A percentile compares a stretch with the other conserved stretches of the same genome.
Conservation (phyloP, 73 alveolate species). For the Tetrahymena thermophila region DNA sequence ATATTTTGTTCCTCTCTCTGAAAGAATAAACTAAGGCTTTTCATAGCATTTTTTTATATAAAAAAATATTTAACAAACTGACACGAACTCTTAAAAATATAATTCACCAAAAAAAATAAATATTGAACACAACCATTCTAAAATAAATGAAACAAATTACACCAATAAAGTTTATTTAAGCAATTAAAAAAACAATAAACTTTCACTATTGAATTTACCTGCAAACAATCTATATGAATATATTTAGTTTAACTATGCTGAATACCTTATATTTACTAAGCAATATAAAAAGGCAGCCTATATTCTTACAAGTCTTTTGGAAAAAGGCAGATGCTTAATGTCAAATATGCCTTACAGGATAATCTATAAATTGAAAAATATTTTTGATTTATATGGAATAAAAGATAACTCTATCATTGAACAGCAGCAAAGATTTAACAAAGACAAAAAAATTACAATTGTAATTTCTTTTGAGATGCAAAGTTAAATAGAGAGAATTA, state of each 20-base stretch:
- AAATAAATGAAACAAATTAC: too few relatives aligned
- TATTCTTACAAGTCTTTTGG: neutral
- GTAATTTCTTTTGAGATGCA: neutral
- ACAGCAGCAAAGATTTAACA: neutral
- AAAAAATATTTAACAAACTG: too few relatives aligned
- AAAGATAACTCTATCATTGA: neutral
- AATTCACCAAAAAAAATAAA: too few relatives aligned
- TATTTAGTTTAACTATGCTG: neutral
- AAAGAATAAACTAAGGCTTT: too few relatives aligned
- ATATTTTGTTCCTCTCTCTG: too few relatives aligned
- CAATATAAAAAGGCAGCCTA: neutral
- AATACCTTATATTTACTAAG: neutral
- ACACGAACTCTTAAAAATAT: too few relatives aligned
- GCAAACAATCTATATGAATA: neutral
- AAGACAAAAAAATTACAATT: too few relatives aligned
- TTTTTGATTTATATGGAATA: neutral
- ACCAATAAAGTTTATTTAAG: too few relatives aligned
- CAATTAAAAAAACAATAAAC: too few relatives aligned
- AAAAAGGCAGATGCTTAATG: neutral
- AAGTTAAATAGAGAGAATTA: too few relatives aligned
- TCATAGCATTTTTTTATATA: too few relatives aligned
- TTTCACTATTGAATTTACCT: neutral
- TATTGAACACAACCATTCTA: neutral
- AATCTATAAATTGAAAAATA: too few relatives aligned
- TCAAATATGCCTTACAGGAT: neutral